Evolutionary conservation across 345 rosid species (phyloP).

Genomic region (Turnera subulata): DNA sequence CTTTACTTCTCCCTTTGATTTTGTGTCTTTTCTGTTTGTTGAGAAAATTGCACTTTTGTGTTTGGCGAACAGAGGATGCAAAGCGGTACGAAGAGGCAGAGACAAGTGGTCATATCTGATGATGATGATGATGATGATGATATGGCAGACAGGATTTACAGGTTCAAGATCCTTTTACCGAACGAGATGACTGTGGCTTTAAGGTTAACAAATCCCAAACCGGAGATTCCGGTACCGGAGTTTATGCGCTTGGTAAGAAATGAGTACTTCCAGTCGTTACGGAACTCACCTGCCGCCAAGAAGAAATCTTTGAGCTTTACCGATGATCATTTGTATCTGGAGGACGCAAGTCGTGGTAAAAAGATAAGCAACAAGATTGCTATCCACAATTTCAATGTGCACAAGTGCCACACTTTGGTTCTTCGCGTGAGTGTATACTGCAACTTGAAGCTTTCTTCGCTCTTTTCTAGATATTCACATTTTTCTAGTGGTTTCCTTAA

Average conservation of each 20-base stretch:
- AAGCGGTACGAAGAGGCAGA: slow-evolving; percentile 16
- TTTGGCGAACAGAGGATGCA: not conserved
- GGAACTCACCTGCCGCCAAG: slow-evolving; percentile 5
- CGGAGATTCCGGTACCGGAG: slow-evolving; percentile 22
- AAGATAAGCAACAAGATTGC: slow-evolving; percentile 19
- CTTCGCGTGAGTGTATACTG: slow-evolving; percentile 41
- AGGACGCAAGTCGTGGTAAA: slow-evolving; percentile 32
- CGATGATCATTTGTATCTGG: slow-evolving; percentile 16
- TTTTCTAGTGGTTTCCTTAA: no score
- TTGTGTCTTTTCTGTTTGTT: no score
- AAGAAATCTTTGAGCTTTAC: slow-evolving; percentile 35
- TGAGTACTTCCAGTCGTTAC: slow-evolving; percentile 22
- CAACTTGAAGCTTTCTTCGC: not conserved
- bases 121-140: slow-evolving; percentile 10
- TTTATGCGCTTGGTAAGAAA: slow-evolving; percentile 35
- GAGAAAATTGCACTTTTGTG: no score
- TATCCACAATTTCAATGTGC: slow-evolving; percentile 34
- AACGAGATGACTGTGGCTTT: slow-evolving; percentile 40
- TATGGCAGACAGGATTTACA: slow-evolving; percentile 10
- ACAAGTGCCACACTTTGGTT: slow-evolving; percentile 37
- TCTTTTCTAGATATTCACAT: no score
- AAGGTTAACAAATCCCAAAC: slow-evolving; percentile 17
- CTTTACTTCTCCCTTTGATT: no score
- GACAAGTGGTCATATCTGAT: not conserved
- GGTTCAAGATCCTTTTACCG: slow-evolving; percentile 54